Evolutionary conservation across 1,284 basidiomycete genomes (phyloP).

Genomic region (Paramarasmius palmivorus): DNA sequence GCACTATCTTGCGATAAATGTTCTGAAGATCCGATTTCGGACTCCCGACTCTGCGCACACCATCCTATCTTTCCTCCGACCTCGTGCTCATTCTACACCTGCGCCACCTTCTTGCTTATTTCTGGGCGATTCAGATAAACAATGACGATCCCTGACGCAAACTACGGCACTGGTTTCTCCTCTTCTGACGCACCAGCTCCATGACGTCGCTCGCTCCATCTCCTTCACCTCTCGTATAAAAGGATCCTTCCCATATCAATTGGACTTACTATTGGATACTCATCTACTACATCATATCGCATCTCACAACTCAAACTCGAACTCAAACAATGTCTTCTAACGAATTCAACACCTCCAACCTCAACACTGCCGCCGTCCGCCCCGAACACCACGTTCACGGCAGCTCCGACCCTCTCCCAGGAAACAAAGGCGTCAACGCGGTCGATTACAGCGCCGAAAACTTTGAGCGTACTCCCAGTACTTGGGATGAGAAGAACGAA

Average conservation of each 20-base stretch:
- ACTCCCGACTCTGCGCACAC: too few species aligned
- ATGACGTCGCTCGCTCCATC: too few species aligned
- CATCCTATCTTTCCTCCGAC: too few species aligned
- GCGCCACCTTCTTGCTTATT: too few species aligned
- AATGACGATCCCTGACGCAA: too few species aligned
- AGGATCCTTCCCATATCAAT: background rate
- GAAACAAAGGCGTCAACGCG: constrained; percentile 23
- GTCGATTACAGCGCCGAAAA: constrained; percentile 29
- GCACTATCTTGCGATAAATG: too few species aligned
- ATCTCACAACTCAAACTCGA: background rate
- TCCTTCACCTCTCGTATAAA: too few species aligned
- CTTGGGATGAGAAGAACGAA: constrained; percentile 13
- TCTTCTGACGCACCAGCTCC: too few species aligned
- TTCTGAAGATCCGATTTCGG: too few species aligned
- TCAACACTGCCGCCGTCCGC: constrained; percentile 10
- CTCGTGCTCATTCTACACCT: too few species aligned
- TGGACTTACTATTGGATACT: background rate
- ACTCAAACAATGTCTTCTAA: background rate
- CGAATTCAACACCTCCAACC: constrained; percentile 2
- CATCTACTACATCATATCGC: background rate
- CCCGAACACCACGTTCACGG: constrained; percentile 34
- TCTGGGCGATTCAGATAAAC: too few species aligned
- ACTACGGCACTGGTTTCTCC: too few species aligned
- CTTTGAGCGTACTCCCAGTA: constrained; percentile 19
- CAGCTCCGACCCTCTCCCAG: constrained; percentile 33